phyloP scores from a whole-genome alignment of 305 asterid genomes.

The Coffea humblotiana region DNA sequence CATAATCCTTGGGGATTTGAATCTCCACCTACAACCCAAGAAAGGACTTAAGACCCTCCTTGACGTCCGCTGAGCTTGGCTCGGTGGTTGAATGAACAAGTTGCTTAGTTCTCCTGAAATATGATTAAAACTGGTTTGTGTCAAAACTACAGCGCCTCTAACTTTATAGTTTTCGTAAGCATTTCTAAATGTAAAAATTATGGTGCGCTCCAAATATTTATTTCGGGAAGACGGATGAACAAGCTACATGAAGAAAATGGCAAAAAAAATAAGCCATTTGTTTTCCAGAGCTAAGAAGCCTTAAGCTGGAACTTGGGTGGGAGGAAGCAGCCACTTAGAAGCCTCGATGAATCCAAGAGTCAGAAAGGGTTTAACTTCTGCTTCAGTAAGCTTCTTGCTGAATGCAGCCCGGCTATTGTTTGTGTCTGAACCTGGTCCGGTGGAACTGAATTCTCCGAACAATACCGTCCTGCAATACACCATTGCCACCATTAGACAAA shows the following conservation, averaged over 20 bases:
- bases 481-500: background rate
- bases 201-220: background rate
- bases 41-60: too few species aligned
- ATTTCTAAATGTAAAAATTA: background rate
- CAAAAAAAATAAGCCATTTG: background rate
- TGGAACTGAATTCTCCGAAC: constrained; percentile 57
- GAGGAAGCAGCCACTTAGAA: constrained; percentile 70
- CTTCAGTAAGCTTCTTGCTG: constrained; percentile 41
- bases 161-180: background rate
- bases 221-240: too few species aligned
- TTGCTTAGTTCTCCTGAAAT: too few species aligned
- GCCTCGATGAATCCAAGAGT: constrained; percentile 53
- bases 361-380: constrained; percentile 38
- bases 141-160: too few species aligned
- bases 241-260: too few species aligned
- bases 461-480: constrained; percentile 39
- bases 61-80: too few species aligned
- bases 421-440: constrained; percentile 48
- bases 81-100: too few species aligned
- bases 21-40: too few species aligned
- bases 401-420: constrained; percentile 25
- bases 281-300: background rate
- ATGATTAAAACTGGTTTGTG: too few species aligned
- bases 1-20: too few species aligned
- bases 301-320: constrained; percentile 14